These are phyloP conservation scores for Erythrobasidium hasegawianum DNA, from an alignment of 1,284 basidiomycete genomes.

Conservation along the genomic window DNA sequence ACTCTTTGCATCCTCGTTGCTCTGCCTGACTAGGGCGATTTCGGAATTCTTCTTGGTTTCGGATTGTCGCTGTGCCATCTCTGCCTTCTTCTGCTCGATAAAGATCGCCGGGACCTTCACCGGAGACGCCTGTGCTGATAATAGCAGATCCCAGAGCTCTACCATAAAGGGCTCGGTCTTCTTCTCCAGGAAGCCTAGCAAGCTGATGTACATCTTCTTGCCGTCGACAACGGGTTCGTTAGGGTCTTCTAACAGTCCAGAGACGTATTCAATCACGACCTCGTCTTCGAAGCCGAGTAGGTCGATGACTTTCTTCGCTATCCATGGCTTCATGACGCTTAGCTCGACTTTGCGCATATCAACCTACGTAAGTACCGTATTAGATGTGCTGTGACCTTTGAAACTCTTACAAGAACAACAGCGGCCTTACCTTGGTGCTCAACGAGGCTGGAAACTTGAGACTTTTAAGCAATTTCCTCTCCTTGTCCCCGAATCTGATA, in stretches of 20 bases:
- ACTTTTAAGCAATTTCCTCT: slow-evolving; percentile 75
- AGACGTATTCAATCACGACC: slow-evolving; percentile 91
- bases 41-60: slow-evolving; percentile 66
- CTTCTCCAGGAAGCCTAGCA: slow-evolving; percentile 78
- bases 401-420: no score
- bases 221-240: slow-evolving; percentile 86
- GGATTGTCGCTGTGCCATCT: slow-evolving; percentile 72
- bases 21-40: slow-evolving; percentile 56
- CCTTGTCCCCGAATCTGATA: slow-evolving; percentile 87
- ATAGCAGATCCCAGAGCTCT: slow-evolving; percentile 78
- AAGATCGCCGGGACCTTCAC: slow-evolving; percentile 90
- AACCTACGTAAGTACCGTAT: slow-evolving; percentile 56
- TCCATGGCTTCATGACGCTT: slow-evolving; percentile 85
- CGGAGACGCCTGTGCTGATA: slow-evolving; percentile 83
- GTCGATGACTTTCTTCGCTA: slow-evolving; percentile 82
- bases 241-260: slow-evolving; percentile 83
- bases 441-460: slow-evolving; percentile 90
- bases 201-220: slow-evolving; percentile 87
- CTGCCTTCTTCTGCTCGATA: slow-evolving; percentile 92
- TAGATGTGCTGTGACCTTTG: background rate
- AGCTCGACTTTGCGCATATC: slow-evolving; percentile 93
- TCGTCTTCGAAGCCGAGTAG: slow-evolving; percentile 94
- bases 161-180: slow-evolving; percentile 80
- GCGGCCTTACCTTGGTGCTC: slow-evolving; percentile 67
- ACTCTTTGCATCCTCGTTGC: slow-evolving; percentile 49